Evolutionary conservation across 805 yeast species (phyloP).

Genomic region (Suhomyces canberraensis): DNA sequence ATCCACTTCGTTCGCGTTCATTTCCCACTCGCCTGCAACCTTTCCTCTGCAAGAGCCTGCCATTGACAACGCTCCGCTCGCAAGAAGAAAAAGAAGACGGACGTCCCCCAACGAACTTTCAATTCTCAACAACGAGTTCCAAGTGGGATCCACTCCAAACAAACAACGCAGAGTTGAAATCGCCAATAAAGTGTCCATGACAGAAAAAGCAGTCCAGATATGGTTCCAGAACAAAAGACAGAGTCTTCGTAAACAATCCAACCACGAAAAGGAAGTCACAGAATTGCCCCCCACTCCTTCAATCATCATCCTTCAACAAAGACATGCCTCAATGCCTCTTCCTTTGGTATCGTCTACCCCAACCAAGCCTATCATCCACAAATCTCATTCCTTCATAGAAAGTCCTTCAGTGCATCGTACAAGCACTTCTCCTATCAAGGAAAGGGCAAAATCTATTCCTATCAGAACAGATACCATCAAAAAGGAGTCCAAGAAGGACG

Average conservation of each 20-base stretch:
- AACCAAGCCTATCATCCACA: conserved; percentile 10
- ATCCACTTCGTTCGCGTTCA: conserved; percentile 68
- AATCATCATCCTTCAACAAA: conserved; percentile 10
- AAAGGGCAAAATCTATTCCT: conserved; percentile 8
- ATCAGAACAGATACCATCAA: too few species aligned
- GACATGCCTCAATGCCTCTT: conserved; percentile 37
- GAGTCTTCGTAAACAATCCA: conserved; percentile 55
- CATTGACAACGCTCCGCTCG: conserved; percentile 88
- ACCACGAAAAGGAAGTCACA: conserved; percentile 37
- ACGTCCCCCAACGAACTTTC: conserved; percentile 85
- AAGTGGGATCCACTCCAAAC: conserved; percentile 75
- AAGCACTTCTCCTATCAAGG: conserved; percentile 6
- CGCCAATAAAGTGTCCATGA: conserved; percentile 81
- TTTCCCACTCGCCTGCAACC: conserved; percentile 88
- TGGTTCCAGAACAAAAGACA: conserved; percentile 98
- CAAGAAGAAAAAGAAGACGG: conserved; percentile 92
- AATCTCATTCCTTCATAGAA: conserved; percentile 11
- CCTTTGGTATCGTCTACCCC: conserved; percentile 14
- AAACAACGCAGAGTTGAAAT: conserved; percentile 71
- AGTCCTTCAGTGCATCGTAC: conserved; percentile 5
- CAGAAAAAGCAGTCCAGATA: conserved; percentile 96
- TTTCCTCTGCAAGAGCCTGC: conserved; percentile 78
- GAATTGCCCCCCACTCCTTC: conserved; percentile 43
- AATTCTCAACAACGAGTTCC: conserved; percentile 78
- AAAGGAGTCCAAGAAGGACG: too few species aligned